Conservation (phyloP, 371 early-diverging fungal genomes). For the Mortierella sp. region DNA sequence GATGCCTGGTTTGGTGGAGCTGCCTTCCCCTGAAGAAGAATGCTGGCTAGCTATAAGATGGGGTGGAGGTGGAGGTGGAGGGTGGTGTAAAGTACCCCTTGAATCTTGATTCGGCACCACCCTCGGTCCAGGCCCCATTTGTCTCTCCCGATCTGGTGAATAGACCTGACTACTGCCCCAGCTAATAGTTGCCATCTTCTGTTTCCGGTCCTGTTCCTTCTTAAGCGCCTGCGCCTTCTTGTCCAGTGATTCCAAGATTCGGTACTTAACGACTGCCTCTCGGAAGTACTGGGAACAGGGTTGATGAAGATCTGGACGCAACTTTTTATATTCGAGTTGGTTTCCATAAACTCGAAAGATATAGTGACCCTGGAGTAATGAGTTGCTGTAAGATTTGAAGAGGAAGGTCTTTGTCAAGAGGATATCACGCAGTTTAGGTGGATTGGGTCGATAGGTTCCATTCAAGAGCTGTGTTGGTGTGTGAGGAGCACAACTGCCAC, state of each 20-base stretch:
- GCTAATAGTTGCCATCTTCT: not conserved
- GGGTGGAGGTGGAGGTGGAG: too few species aligned
- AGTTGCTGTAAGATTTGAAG: conserved; percentile 31
- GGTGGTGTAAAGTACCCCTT: not conserved
- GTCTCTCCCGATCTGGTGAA: too few species aligned
- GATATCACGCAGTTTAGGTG: too few species aligned
- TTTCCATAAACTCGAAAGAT: conserved; percentile 33
- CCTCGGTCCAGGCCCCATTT: too few species aligned
- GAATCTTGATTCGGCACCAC: not conserved
- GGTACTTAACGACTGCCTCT: conserved; percentile 30
- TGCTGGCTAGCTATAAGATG: too few species aligned
- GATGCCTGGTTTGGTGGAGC: not conserved
- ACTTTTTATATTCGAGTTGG: conserved; percentile 34
- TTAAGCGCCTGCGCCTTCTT: conserved; percentile 28
- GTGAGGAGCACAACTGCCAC: too few species aligned
- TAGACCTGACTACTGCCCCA: too few species aligned
- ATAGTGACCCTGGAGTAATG: conserved; percentile 38
- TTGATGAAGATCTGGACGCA: conserved; percentile 18
- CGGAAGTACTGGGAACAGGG: conserved; percentile 40
- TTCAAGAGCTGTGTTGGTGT: too few species aligned
- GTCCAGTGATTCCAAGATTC: conserved; percentile 15
- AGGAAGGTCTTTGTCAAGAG: conserved; percentile 31
- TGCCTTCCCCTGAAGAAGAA: too few species aligned
- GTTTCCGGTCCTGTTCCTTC: conserved; percentile 20
- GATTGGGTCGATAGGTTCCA: too few species aligned